These are phyloP conservation scores for Penicillium sp. DNA, from an alignment of 2,329 filamentous ascomycete species.

Conservation along the genomic window DNA sequence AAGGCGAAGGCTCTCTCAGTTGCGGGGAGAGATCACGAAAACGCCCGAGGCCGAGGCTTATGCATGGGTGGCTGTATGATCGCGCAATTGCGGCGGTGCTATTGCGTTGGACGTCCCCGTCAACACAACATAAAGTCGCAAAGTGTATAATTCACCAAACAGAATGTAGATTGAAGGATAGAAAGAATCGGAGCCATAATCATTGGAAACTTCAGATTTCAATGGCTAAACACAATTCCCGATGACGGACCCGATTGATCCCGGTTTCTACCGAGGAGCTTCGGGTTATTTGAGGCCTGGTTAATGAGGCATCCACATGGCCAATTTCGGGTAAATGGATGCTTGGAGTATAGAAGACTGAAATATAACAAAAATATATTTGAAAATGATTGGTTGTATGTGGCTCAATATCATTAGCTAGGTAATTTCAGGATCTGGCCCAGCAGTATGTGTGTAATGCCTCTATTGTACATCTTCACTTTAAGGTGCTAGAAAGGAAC, in stretches of 20 bases:
- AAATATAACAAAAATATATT: neutral
- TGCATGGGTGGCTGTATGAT: slow-evolving; percentile 6
- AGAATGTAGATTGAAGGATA: neutral
- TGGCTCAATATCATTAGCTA: neutral
- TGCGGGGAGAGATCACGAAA: slow-evolving; percentile 16
- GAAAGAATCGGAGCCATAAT: neutral
- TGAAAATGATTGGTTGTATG: neutral
- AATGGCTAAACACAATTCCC: slow-evolving; percentile 9
- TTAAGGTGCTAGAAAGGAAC: neutral
- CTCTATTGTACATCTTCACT: neutral
- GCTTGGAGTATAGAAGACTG: neutral
- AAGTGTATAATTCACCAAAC: neutral
- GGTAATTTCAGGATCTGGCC: neutral
- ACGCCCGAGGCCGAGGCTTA: slow-evolving; percentile 13
- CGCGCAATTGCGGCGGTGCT: neutral
- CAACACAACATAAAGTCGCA: neutral
- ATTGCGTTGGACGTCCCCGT: neutral
- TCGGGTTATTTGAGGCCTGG: neutral
- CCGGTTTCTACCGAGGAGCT: slow-evolving; percentile 23
- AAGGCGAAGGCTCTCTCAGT: neutral
- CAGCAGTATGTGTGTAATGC: neutral
- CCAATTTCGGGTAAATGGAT: neutral
- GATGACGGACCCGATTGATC: slow-evolving; percentile 5
- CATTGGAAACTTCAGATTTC: neutral
- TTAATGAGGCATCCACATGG: neutral